These are phyloP conservation scores for Neurospora sublineolata DNA, from an alignment of 495 filamentous ascomycete genomes.

Conservation along the genomic window DNA sequence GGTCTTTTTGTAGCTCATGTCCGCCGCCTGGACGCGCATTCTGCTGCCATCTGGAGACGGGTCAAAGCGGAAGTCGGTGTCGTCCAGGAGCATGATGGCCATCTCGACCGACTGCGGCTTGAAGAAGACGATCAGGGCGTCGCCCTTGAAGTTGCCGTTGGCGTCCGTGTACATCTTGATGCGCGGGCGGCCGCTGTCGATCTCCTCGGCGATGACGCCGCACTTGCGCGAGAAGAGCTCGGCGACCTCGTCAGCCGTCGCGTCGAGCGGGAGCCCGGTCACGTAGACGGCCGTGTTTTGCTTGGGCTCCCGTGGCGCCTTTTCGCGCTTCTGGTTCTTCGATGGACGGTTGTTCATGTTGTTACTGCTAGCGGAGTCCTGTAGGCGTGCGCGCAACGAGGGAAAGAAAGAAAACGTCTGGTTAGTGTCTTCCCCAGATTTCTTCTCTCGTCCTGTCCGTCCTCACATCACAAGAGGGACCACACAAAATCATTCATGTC, in stretches of 20 bases:
- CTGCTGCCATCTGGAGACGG: slow-evolving; percentile 34
- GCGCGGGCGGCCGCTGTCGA: slow-evolving; percentile 70
- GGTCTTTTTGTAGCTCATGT: slow-evolving; percentile 75
- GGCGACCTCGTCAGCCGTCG: slow-evolving; percentile 64
- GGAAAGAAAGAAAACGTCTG: slow-evolving; percentile 15
- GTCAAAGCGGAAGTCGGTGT: slow-evolving; percentile 63
- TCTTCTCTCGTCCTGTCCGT: neutral
- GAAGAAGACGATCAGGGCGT: slow-evolving; percentile 88
- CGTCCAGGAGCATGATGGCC: slow-evolving; percentile 86
- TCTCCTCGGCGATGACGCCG: slow-evolving; percentile 89
- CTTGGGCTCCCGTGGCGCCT: slow-evolving; percentile 33
- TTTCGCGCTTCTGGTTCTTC: slow-evolving; percentile 19
- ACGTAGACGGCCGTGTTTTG: slow-evolving; percentile 89
- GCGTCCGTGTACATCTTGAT: slow-evolving; percentile 90
- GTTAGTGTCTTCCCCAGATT: slow-evolving; percentile 14
- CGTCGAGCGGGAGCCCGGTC: slow-evolving; percentile 71
- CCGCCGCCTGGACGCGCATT: slow-evolving; percentile 77
- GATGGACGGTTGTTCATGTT: slow-evolving; percentile 13
- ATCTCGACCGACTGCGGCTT: slow-evolving; percentile 79
- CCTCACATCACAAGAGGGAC: neutral
- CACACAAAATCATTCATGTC: neutral
- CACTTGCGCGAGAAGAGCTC: slow-evolving; percentile 73
- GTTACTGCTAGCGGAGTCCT: slow-evolving; percentile 13
- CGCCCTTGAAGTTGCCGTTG: slow-evolving; percentile 77
- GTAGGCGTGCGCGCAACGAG: slow-evolving; percentile 5